Conservation (phyloP, 345 rosid genomes). For the Dimocarpus longan region DNA sequence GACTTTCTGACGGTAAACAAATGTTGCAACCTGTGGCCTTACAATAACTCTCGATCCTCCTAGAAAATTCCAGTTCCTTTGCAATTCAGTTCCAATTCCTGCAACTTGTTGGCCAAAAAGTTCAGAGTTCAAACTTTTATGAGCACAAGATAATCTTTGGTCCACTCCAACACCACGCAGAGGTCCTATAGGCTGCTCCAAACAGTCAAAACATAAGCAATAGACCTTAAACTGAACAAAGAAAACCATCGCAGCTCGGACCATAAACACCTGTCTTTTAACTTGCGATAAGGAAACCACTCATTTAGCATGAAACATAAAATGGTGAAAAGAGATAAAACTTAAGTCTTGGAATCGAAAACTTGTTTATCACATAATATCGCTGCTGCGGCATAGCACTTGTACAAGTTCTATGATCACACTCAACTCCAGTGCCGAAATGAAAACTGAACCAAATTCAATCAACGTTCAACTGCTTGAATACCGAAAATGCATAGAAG, state of each 20-base stretch:
- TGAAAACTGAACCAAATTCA: background rate
- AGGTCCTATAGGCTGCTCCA: conserved; percentile 32
- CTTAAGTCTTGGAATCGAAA: background rate
- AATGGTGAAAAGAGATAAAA: background rate
- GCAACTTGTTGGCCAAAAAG: conserved; percentile 29
- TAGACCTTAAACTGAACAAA: conserved; percentile 3
- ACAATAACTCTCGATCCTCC: conserved; percentile 56
- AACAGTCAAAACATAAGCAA: conserved; percentile 40
- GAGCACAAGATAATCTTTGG: conserved; percentile 36
- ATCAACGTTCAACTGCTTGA: background rate
- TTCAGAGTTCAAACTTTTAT: conserved; percentile 23
- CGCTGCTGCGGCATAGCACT: background rate
- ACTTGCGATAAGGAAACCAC: background rate
- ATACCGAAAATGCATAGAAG: background rate
- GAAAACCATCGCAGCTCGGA: conserved; percentile 17
- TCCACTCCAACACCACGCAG: conserved; percentile 19
- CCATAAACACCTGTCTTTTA: background rate
- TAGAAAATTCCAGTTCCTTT: conserved; percentile 53
- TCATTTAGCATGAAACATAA: background rate
- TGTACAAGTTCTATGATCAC: background rate
- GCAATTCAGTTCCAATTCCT: conserved; percentile 30
- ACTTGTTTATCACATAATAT: background rate
- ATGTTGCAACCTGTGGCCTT: conserved; percentile 32
- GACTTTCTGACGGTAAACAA: conserved; percentile 30
- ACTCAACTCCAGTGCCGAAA: background rate